Evolutionary conservation across 2,329 filamentous ascomycete species (phyloP).

Genomic region (Clathrospora elynae): DNA sequence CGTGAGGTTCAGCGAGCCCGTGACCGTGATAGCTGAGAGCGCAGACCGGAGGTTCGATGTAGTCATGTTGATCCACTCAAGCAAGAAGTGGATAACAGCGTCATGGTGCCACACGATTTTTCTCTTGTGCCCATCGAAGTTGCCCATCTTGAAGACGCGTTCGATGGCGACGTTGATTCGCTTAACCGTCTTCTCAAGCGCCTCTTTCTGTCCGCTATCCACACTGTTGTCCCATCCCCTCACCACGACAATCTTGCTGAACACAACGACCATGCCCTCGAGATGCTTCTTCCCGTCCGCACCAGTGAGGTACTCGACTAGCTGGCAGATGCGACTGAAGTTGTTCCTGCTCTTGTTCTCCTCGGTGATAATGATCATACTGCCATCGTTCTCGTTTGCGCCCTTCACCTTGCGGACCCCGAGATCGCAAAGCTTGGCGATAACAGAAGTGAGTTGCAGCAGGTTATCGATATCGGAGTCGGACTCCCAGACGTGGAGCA

Average conservation of each 20-base stretch:
- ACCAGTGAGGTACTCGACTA: constrained; percentile 34
- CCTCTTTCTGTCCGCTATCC: constrained; percentile 14
- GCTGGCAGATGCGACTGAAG: constrained; percentile 35
- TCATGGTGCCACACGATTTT: constrained; percentile 46
- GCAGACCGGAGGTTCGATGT: constrained; percentile 26
- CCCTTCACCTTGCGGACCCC: constrained; percentile 21
- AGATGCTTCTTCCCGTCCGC: constrained; percentile 30
- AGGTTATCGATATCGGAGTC: constrained; percentile 41
- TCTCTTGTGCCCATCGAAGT: constrained; percentile 11
- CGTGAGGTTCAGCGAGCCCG: constrained; percentile 27
- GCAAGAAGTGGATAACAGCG: constrained; percentile 33
- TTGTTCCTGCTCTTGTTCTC: constrained; percentile 22
- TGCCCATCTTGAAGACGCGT: constrained; percentile 23
- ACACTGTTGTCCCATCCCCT: constrained; percentile 32
- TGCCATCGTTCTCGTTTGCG: constrained; percentile 20
- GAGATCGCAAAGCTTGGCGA: constrained; percentile 36
- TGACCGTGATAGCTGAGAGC: constrained; percentile 34
- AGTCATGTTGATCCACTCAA: constrained; percentile 39
- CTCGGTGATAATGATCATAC: constrained; percentile 40
- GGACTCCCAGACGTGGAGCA: constrained; percentile 43
- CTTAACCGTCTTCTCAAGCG: constrained; percentile 23
- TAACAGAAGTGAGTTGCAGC: constrained; percentile 38
- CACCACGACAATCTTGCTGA: constrained; percentile 37
- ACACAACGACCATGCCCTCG: constrained; percentile 30
- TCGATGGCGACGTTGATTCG: constrained; percentile 34